Evolutionary conservation across 306 rosid genomes (phyloP).

Genomic region (Carpinus fangiana): DNA sequence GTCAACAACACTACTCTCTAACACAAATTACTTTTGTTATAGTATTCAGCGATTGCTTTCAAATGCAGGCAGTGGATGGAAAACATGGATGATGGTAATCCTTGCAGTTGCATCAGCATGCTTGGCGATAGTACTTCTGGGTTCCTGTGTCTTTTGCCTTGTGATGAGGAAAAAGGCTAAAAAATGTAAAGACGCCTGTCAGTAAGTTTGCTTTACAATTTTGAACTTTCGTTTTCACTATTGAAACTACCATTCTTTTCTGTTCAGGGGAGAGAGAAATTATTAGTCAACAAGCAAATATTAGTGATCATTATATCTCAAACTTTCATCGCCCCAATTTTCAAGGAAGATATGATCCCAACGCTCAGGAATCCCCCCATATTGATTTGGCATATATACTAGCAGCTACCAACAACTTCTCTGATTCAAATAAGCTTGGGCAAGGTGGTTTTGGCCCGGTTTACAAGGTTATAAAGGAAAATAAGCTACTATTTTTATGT

Average conservation of each 20-base stretch:
- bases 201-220: not conserved
- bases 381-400: slow-evolving; percentile 45
- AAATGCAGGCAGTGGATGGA: slow-evolving; percentile 39
- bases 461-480: slow-evolving; percentile 11
- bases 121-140: slow-evolving; percentile 30
- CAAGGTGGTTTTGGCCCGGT: slow-evolving; percentile 42
- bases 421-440: slow-evolving; percentile 47
- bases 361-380: slow-evolving; percentile 35
- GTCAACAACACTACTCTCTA: not conserved
- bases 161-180: not conserved
- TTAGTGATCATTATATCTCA: not conserved
- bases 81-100: slow-evolving; percentile 31
- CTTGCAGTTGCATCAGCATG: slow-evolving; percentile 19
- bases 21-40: not conserved
- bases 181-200: not conserved
- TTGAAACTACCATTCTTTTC: not conserved
- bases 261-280: slow-evolving; percentile 29
- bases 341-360: not conserved
- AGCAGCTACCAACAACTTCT: slow-evolving; percentile 34
- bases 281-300: not conserved
- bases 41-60: not conserved
- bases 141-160: slow-evolving; percentile 24
- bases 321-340: slow-evolving; percentile 3
- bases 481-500: too few species aligned
- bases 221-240: not conserved